Conservation (phyloP, 768 basidiomycete genomes). For the Suillus variegatus region DNA sequence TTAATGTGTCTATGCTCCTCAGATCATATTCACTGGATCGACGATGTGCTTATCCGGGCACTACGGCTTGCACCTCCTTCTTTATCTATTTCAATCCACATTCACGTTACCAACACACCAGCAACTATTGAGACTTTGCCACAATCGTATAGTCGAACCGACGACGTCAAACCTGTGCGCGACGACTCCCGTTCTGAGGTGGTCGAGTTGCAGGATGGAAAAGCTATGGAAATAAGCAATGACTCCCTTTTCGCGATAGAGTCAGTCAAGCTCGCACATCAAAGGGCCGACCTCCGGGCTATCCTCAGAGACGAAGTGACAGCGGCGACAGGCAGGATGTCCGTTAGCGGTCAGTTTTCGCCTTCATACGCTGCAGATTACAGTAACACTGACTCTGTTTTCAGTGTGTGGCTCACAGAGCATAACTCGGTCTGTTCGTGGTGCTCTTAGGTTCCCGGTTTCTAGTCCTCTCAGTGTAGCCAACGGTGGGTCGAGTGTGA, state of each 20-base stretch:
- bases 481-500: slow-evolving; percentile 46
- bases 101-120: slow-evolving; percentile 37
- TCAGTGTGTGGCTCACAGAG: slow-evolving; percentile 47
- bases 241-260: slow-evolving; percentile 22
- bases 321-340: slow-evolving; percentile 34
- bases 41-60: slow-evolving; percentile 32
- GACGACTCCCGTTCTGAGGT: slow-evolving; percentile 25
- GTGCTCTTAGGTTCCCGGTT: slow-evolving; percentile 35
- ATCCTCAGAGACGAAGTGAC: slow-evolving; percentile 37
- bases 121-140: not conserved
- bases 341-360: slow-evolving; percentile 42
- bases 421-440: slow-evolving; percentile 37
- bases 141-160: not conserved
- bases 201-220: slow-evolving; percentile 6
- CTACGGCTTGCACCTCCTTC: slow-evolving; percentile 29
- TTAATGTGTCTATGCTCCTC: not conserved
- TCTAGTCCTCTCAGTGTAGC: slow-evolving; percentile 36
- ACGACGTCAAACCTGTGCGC: slow-evolving; percentile 20
- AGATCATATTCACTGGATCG: slow-evolving; percentile 46
- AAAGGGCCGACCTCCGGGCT: slow-evolving; percentile 39
- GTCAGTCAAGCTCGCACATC: slow-evolving; percentile 29
- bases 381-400: not conserved
- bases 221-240: slow-evolving; percentile 13
- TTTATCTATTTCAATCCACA: slow-evolving; percentile 34
- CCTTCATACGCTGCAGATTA: not conserved